A percentile compares a stretch with the other conserved stretches of the same genome.
Conservation (phyloP, 2,329 filamentous ascomycete genomes). For the Penicillium sp. region DNA sequence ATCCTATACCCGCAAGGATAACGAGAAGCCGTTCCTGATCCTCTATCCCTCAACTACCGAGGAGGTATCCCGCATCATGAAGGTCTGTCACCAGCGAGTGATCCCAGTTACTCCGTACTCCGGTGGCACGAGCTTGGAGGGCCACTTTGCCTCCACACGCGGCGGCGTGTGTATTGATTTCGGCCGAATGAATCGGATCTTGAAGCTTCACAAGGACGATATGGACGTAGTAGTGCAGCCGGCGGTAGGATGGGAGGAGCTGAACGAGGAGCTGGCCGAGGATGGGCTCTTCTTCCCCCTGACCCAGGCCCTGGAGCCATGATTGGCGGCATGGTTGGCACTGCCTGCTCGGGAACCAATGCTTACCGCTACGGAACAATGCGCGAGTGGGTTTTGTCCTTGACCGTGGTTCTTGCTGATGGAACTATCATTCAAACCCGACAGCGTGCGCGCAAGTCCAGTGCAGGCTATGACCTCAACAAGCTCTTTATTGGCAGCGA, state of each 20-base stretch:
- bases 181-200: constrained; percentile 73
- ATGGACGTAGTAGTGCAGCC: constrained; percentile 72
- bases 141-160: constrained; percentile 76
- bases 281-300: constrained; percentile 85
- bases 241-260: constrained; percentile 76
- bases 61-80: constrained; percentile 81
- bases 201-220: constrained; percentile 71
- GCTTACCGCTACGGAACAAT: constrained; percentile 91
- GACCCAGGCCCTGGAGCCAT: constrained; percentile 86
- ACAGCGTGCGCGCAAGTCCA: constrained; percentile 81
- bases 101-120: constrained; percentile 86
- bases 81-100: constrained; percentile 70
- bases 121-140: constrained; percentile 83
- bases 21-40: constrained; percentile 53
- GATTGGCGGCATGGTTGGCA: constrained; percentile 68
- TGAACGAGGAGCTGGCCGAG: constrained; percentile 71
- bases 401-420: constrained; percentile 86
- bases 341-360: constrained; percentile 66
- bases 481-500: constrained; percentile 86
- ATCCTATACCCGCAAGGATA: constrained; percentile 44
- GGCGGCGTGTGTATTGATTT: constrained; percentile 86
- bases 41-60: constrained; percentile 73
- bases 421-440: constrained; percentile 85
- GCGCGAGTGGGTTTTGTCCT: constrained; percentile 83
- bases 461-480: constrained; percentile 86